Evolutionary conservation across 2,329 filamentous ascomycete genomes (phyloP).

Genomic region (Aspergillus caelatus): DNA sequence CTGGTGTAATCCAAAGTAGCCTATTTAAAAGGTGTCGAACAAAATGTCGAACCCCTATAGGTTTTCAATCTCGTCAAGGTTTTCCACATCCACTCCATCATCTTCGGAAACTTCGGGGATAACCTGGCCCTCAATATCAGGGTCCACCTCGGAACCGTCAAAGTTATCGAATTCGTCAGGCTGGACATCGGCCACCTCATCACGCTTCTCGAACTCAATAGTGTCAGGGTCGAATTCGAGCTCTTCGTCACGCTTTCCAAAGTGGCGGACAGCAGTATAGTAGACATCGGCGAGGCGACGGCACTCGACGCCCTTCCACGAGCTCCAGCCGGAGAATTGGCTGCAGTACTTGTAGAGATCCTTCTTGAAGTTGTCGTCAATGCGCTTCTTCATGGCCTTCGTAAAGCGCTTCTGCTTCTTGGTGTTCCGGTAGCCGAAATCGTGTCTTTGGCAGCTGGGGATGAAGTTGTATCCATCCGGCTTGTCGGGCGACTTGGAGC

Average conservation of each 20-base stretch:
- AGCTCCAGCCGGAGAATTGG: neutral
- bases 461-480: slow-evolving; percentile 1
- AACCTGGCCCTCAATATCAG: neutral
- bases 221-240: neutral
- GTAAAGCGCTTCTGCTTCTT: slow-evolving; percentile 4
- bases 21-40: neutral
- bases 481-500: neutral
- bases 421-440: neutral
- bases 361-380: neutral
- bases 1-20: neutral
- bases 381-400: neutral
- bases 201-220: neutral
- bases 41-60: neutral
- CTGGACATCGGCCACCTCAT: neutral
- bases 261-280: neutral
- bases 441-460: neutral
- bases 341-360: neutral
- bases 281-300: neutral
- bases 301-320: neutral
- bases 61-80: neutral
- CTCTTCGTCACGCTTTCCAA: neutral
- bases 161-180: neutral
- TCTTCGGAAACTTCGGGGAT: neutral
- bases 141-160: neutral
- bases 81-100: neutral